Percentiles rank a stretch among this genome's conserved stretches.
Evolutionary conservation across 202 grass and related monocot species (phyloP).

Genomic region (Carex sylvatica): DNA sequence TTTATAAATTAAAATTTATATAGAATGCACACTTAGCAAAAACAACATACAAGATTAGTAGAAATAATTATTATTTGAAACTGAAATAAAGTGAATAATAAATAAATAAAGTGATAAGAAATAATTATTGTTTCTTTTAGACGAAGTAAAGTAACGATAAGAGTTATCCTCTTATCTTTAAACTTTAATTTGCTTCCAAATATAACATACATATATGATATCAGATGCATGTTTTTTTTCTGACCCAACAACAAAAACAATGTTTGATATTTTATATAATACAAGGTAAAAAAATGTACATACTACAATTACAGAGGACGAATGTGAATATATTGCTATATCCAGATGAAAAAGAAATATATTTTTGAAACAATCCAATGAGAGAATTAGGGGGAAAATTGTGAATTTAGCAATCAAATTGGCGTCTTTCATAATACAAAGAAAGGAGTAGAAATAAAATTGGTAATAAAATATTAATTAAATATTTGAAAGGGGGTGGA

Average conservation of each 20-base stretch:
- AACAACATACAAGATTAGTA: too few relatives aligned
- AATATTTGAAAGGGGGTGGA: slow-evolving; percentile 11
- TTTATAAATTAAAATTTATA: background rate
- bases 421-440: background rate
- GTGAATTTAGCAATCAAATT: background rate
- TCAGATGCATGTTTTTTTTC: background rate
- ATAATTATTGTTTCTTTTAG: background rate
- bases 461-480: slow-evolving; percentile 5
- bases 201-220: background rate
- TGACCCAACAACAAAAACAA: background rate
- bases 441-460: background rate
- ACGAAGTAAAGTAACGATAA: too few relatives aligned
- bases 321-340: background rate
- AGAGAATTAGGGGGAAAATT: background rate
- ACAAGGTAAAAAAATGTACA: background rate
- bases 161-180: background rate
- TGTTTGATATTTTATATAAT: background rate
- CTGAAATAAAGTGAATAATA: background rate
- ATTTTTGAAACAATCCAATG: background rate
- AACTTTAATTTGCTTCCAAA: background rate
- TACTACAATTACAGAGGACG: background rate
- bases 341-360: background rate
- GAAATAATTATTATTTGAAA: too few relatives aligned
- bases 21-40: too few relatives aligned
- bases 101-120: background rate